These are phyloP conservation scores for Ophiostoma piceae DNA, from an alignment of 2,329 filamentous ascomycete genomes.

Conservation along the genomic window DNA sequence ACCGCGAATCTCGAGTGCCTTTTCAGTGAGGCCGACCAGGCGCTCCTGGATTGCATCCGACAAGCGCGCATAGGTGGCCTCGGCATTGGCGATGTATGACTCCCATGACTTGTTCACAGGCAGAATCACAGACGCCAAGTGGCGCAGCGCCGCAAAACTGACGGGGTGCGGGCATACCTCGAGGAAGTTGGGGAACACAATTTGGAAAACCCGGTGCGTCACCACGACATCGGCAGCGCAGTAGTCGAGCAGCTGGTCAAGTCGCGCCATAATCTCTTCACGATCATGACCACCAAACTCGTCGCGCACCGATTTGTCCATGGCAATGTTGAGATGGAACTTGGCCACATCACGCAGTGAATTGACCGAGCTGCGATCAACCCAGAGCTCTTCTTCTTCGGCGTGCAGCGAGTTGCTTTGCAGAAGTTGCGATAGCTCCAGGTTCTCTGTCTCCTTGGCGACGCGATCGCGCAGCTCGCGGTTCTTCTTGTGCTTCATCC, in stretches of 20 bases:
- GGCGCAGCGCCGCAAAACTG: conserved; percentile 88
- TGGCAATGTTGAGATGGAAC: conserved; percentile 85
- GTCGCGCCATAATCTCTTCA: conserved; percentile 59
- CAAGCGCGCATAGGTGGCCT: conserved; percentile 74
- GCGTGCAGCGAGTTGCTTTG: conserved; percentile 62
- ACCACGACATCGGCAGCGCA: conserved; percentile 91
- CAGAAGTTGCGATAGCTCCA: conserved; percentile 66
- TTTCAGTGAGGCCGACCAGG: conserved; percentile 66
- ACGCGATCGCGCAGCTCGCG: conserved; percentile 77
- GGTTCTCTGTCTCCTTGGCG: conserved; percentile 62
- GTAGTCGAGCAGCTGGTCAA: conserved; percentile 84
- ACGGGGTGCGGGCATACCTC: conserved; percentile 92
- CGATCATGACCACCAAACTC: conserved; percentile 80
- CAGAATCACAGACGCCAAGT: conserved; percentile 88
- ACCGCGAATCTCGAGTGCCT: conserved; percentile 68
- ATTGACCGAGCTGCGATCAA: conserved; percentile 89
- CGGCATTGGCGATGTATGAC: conserved; percentile 74
- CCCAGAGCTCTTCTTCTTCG: conserved; percentile 94
- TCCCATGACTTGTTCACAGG: conserved; percentile 88
- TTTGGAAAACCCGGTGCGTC: conserved; percentile 90
- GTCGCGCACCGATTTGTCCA: conserved; percentile 84
- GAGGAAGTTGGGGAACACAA: conserved; percentile 85
- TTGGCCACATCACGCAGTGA: conserved; percentile 92
- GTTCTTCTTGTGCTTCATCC: conserved; percentile 95
- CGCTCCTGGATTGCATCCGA: conserved; percentile 73